Evolutionary conservation across 1,284 basidiomycete genomes (phyloP), one percentile per base, ranked within the genome.

Genomic region (Exobasidium cylindrosporum): DNA sequence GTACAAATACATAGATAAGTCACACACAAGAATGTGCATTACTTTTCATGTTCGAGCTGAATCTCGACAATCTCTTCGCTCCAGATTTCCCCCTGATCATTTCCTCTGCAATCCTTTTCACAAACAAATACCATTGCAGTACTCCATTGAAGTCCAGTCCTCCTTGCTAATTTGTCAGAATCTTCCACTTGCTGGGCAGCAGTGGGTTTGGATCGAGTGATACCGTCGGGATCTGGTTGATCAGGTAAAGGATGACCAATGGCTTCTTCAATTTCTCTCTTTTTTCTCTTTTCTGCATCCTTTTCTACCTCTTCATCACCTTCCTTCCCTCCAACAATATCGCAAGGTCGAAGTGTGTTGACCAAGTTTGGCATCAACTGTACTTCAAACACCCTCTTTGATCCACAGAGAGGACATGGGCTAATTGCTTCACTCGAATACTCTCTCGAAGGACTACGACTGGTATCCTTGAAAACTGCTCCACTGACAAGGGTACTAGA

Each of bases 341-440:
- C 40, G 1, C 70, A 60, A 2, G 66, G 60, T 3, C 67, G 66
- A 17, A 79, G 64, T 17, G 73, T 54, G 60, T 79, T 77, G 49
- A 75, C 73, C 2, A 79, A 58, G 43, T 78, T 77, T 2, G 77
- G 77, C 77, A 79, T 79, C 47, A 79, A 73, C 61, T 79, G 77
- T n/a, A 73, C 63, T 61, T 79, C 77, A 46, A 78, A 79, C 3
- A 70, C 65, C 28, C 77, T 59, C 23, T 64, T 60, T 1, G 60
- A 61, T 7, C 75, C 74, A 57, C 77, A 79, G 0, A 52, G 44
- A 1, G 60, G 56, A 32, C 77, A 79, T 4, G 69, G 61, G 1
- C 74, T 73, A 3, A 77, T 65, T 17, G 40, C 57, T 30, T 52
- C 62, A n/a, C 40, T 31, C 14, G 43, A 40, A 52, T 57, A 66